These are phyloP conservation scores for Aspergillus ochraceoroseus DNA, from an alignment of 2,329 filamentous ascomycete genomes.

Conservation along the genomic window DNA sequence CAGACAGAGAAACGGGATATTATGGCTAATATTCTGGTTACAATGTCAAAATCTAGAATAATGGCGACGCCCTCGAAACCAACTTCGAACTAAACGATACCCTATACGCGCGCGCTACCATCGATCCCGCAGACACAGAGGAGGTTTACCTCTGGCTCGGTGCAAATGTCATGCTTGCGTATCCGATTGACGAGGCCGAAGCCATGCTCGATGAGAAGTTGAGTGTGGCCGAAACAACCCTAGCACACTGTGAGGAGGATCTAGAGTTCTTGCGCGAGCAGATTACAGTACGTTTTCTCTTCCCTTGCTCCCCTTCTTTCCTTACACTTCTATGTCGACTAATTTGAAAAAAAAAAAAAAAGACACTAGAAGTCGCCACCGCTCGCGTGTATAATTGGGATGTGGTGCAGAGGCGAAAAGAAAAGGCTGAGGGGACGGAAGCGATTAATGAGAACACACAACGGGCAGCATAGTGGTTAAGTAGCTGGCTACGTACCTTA, in stretches of 20 bases:
- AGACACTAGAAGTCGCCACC: conserved; percentile 95
- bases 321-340: too few relatives aligned
- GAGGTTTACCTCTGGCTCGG: conserved; percentile 98
- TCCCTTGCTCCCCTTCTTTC: too few relatives aligned
- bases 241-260: conserved; percentile 91
- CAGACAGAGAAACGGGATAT: too few relatives aligned
- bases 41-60: conserved; percentile 29
- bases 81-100: conserved; percentile 97
- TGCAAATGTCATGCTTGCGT: conserved; percentile 96
- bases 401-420: conserved; percentile 89
- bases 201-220: conserved; percentile 72
- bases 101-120: conserved; percentile 78
- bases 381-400: conserved; percentile 99
- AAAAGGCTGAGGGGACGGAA: conserved; percentile 58
- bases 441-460: conserved; percentile 42
- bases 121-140: conserved; percentile 65
- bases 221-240: conserved; percentile 68
- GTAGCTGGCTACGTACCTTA: conserved; percentile 14
- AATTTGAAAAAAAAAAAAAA: background rate
- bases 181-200: conserved; percentile 84
- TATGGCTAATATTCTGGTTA: too few relatives aligned
- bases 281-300: conserved; percentile 68
- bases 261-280: conserved; percentile 92
- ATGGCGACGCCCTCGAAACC: conserved; percentile 62
- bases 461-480: background rate